These are phyloP conservation scores for Penicillium daleae DNA, from an alignment of 495 filamentous ascomycete species.

Conservation along the genomic window DNA sequence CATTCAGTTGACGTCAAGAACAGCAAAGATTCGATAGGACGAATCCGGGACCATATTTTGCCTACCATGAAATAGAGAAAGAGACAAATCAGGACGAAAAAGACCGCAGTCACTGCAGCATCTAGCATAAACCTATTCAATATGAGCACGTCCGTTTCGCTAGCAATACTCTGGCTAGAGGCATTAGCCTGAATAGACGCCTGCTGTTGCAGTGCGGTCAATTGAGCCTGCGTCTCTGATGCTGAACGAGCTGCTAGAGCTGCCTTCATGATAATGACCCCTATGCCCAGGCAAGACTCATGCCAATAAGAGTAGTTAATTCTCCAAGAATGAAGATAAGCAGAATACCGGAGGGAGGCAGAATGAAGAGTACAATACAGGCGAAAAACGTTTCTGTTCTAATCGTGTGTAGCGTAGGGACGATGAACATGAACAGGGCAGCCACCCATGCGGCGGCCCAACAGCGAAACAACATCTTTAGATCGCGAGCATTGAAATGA, in stretches of 20 bases:
- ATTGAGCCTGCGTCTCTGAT: background rate
- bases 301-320: background rate
- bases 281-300: constrained; percentile 6
- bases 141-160: background rate
- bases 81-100: constrained; percentile 1
- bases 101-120: background rate
- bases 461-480: background rate
- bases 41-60: background rate
- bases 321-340: background rate
- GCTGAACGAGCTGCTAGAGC: constrained; percentile 2
- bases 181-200: background rate
- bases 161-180: background rate
- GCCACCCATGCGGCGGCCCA: background rate
- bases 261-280: constrained; percentile 4
- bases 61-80: background rate
- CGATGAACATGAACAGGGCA: background rate
- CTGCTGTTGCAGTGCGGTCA: background rate
- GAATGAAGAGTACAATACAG: background rate
- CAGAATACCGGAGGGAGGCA: background rate
- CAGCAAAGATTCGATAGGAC: too few species aligned
- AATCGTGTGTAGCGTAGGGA: background rate
- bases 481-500: background rate
- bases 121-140: background rate
- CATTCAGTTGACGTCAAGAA: background rate
- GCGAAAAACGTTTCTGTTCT: background rate